A percentile compares a stretch with the other conserved stretches of the same genome.
These are phyloP conservation scores for Beauveria medogensis DNA, from an alignment of 2,329 filamentous ascomycete genomes.

Conservation along the genomic window DNA sequence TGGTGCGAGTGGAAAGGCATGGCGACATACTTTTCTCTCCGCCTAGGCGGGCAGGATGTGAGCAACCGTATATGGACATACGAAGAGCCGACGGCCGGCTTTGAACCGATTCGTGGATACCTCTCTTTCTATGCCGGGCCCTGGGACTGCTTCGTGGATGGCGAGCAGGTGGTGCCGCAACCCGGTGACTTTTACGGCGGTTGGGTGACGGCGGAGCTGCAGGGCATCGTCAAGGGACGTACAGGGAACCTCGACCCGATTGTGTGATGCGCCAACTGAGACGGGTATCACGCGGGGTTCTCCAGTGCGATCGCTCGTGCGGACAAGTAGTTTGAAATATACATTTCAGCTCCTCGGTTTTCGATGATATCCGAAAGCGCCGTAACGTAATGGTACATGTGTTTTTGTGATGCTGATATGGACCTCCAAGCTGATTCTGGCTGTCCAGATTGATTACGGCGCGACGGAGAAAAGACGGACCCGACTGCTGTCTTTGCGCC, in stretches of 20 bases:
- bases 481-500: not conserved
- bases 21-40: conserved; percentile 49
- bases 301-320: too few species aligned
- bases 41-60: conserved; percentile 26
- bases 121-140: conserved; percentile 53
- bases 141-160: conserved; percentile 56
- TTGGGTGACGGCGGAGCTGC: conserved; percentile 54
- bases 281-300: too few species aligned
- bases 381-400: too few species aligned
- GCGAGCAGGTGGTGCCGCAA: conserved; percentile 50
- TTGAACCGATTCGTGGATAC: conserved; percentile 45
- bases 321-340: too few species aligned
- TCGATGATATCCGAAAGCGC: too few species aligned
- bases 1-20: conserved; percentile 55
- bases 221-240: conserved; percentile 39
- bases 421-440: not conserved
- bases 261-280: conserved; percentile 14
- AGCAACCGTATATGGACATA: conserved; percentile 52
- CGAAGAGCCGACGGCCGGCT: conserved; percentile 42
- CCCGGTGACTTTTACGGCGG: conserved; percentile 57
- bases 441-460: not conserved
- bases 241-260: conserved; percentile 32
- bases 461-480: not conserved
- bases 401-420: not conserved
- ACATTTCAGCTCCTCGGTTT: too few species aligned